These are phyloP conservation scores for Kodamaea anthophila DNA, from an alignment of 1,139 yeast species.

Conservation along the genomic window DNA sequence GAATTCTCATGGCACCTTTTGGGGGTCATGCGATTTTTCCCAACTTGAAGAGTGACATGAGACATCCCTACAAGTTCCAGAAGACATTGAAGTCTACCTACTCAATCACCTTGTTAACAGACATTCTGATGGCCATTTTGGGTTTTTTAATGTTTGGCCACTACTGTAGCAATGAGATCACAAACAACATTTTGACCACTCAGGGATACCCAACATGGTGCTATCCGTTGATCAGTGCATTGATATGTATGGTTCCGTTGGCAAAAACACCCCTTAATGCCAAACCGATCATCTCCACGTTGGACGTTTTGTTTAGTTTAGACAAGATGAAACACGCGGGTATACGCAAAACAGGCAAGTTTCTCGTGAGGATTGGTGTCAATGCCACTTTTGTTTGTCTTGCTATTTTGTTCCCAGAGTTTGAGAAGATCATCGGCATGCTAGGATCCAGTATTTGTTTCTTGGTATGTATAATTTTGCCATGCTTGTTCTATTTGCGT, in stretches of 20 bases:
- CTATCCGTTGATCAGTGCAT: conserved; percentile 55
- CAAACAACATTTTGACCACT: conserved; percentile 65
- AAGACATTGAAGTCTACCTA: conserved; percentile 31
- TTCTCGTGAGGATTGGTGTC: conserved; percentile 37
- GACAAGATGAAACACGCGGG: conserved; percentile 5
- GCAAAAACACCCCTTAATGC: conserved; percentile 87
- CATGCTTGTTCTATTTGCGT: conserved; percentile 47
- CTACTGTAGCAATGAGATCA: conserved; percentile 71
- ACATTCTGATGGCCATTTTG: conserved; percentile 66
- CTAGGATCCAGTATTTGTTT: conserved; percentile 55
- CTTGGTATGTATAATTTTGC: conserved; percentile 49
- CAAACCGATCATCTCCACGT: conserved; percentile 75
- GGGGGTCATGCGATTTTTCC: conserved; percentile 63
- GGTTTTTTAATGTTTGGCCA: conserved; percentile 89
- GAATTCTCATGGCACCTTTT: conserved; percentile 56
- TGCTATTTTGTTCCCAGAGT: conserved; percentile 53
- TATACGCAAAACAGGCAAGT: conserved; percentile 8
- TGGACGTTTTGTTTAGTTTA: conserved; percentile 28
- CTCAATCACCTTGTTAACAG: conserved; percentile 63
- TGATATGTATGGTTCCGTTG: conserved; percentile 77
- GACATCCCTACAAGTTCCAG: conserved; percentile 45
- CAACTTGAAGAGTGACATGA: conserved; percentile 51
- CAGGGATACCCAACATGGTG: conserved; percentile 69
- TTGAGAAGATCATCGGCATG: conserved; percentile 51
- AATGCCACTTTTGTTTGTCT: conserved; percentile 44